phyloP scores from a whole-genome alignment of 2,329 filamentous ascomycete species.

The Aspergillus floridensis region DNA sequence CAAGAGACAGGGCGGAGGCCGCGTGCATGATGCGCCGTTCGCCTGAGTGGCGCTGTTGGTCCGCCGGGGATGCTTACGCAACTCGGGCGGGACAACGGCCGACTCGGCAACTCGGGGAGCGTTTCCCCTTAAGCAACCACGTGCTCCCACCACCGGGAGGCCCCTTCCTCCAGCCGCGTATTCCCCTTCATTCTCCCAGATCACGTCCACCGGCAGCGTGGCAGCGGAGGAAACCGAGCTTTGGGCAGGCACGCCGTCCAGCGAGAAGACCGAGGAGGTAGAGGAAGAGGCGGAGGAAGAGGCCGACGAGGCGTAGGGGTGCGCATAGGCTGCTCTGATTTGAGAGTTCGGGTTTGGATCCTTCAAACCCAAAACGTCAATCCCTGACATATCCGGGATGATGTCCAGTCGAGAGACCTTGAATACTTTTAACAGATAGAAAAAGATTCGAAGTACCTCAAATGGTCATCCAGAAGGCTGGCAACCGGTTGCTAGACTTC shows the following conservation, averaged over 20 bases:
- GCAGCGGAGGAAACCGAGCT: constrained; percentile 68
- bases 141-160: constrained; percentile 24
- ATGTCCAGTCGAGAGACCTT: constrained; percentile 25
- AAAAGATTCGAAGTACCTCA: constrained; percentile 20
- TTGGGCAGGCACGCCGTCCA: constrained; percentile 62
- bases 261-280: constrained; percentile 74
- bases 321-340: constrained; percentile 38
- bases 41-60: constrained; percentile 52
- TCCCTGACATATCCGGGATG: constrained; percentile 42
- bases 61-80: constrained; percentile 54
- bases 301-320: constrained; percentile 68
- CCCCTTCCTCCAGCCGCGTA: constrained; percentile 26
- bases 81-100: constrained; percentile 36
- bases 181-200: constrained; percentile 44
- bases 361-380: constrained; percentile 45
- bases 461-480: constrained; percentile 16
- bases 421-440: constrained; percentile 16
- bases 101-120: constrained; percentile 31
- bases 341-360: constrained; percentile 37
- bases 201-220: constrained; percentile 57
- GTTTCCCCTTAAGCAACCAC: constrained; percentile 27
- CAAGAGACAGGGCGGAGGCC: constrained; percentile 70
- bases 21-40: constrained; percentile 46
- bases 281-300: constrained; percentile 74
- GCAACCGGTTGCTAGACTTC: constrained; percentile 6